Evolutionary conservation across 352 stramenopile genomes (phyloP), one percentile per base, ranked within the genome.

Genomic region (Phytophthora sp.): DNA sequence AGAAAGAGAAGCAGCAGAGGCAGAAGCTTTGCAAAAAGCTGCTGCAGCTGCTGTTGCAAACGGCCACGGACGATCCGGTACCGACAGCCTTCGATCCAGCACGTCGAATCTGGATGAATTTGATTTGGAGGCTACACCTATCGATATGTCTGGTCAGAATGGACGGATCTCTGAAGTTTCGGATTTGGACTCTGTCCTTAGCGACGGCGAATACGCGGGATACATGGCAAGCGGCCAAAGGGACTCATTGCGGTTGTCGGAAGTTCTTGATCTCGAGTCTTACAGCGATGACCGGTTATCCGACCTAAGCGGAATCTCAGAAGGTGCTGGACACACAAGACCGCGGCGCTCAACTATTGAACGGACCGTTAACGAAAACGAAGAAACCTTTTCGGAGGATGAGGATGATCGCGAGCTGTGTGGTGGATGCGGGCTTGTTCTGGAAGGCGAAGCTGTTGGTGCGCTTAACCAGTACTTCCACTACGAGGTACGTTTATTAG

Each of bases 401-500:
- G 81, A 88, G 12, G 77, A 83, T n/a, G 85, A 94, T 39, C 77
- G 79, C 9, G 85, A 91, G 52, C 51, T 88, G 23, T 94, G 85
- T 39, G 85, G 81, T 50, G 85, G 82, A 21, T 94, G 85, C 49
- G 71, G 72, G 2, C 69, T 74, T 27, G 82, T 92, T 13, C 71
- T 94, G 20, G 82, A 94, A 50, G 85, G 85, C 23, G 85, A 94
- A 73, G 85, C 85, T 17, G 77, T 94, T 43, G 83, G 82, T n/a
- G 85, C 85, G 11, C 34, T 94, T 32, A 88, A 88, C 70, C 76
- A 89, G 32, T 94, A 91, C 61, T 94, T 91, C 66, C 85, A 94
- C 55, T 85, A 87, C 50, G 79, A 94, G 76, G 81, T 85, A 55
- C 18, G 69, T 64, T 11, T 46, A n/a, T 52, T 13, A 48, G 50